These are phyloP conservation scores for Plasmodium ovale DNA, from an alignment of 169 alveolate species.

Conservation along the genomic window DNA sequence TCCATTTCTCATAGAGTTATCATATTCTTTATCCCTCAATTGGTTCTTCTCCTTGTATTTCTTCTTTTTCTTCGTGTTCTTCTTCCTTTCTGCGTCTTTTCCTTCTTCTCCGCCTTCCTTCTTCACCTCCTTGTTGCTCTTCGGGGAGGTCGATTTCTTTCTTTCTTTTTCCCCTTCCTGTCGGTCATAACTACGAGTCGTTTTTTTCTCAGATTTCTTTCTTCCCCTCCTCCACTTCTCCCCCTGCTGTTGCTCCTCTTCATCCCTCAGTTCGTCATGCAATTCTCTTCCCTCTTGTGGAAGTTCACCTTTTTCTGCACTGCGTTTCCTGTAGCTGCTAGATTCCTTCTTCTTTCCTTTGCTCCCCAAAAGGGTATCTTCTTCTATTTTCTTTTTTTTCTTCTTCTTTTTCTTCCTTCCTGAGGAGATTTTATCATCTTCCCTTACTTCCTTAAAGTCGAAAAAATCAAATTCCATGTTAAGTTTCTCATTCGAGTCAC, in stretches of 20 bases:
- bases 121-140: neutral
- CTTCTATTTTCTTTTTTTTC: neutral
- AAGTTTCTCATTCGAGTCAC: conserved; percentile 21
- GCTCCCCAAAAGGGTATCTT: neutral
- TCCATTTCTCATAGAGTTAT: neutral
- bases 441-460: conserved; percentile 48
- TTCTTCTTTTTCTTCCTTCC: neutral
- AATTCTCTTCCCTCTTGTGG: neutral
- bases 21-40: neutral
- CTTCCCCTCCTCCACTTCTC: neutral
- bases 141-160: neutral
- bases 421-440: neutral
- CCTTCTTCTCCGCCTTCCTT: neutral
- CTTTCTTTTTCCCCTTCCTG: neutral
- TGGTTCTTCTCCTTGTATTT: neutral
- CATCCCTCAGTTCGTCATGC: neutral
- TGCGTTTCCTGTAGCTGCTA: neutral
- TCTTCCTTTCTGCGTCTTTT: neutral
- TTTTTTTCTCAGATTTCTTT: neutral
- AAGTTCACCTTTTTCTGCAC: neutral
- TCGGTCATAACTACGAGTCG: neutral
- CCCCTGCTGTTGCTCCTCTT: neutral
- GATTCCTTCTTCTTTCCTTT: neutral
- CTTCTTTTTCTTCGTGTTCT: conserved; percentile 2
- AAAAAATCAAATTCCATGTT: conserved; percentile 60